These are phyloP conservation scores for Sisymbrium irio DNA, from an alignment of 345 rosid species.

Conservation along the genomic window DNA sequence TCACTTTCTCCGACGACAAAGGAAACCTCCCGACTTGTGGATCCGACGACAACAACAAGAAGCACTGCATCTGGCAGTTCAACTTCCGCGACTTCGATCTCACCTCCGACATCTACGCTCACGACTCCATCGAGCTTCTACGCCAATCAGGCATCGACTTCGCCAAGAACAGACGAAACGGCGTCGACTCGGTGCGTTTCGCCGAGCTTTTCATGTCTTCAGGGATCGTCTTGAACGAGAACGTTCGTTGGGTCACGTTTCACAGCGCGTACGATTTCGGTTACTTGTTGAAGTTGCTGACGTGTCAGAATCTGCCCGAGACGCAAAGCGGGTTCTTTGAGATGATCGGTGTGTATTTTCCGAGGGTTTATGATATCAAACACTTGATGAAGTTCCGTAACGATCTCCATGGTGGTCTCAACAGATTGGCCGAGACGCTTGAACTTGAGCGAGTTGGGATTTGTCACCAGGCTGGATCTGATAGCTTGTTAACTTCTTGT, in stretches of 20 bases:
- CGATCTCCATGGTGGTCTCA: slow-evolving; percentile 75
- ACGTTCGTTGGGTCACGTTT: slow-evolving; percentile 75
- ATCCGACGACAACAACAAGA: slow-evolving; percentile 49
- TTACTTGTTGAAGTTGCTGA: slow-evolving; percentile 67
- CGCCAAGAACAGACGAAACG: slow-evolving; percentile 48
- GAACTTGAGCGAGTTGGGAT: slow-evolving; percentile 67
- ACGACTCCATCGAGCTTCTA: slow-evolving; percentile 63
- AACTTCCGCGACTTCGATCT: slow-evolving; percentile 64
- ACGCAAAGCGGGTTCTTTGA: slow-evolving; percentile 48
- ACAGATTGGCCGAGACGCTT: slow-evolving; percentile 67
- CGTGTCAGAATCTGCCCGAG: slow-evolving; percentile 56
- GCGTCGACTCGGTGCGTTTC: slow-evolving; percentile 50
- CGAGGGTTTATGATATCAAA: slow-evolving; percentile 61
- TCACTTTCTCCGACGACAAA: slow-evolving; percentile 60
- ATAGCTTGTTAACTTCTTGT: slow-evolving; percentile 75
- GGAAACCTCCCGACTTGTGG: slow-evolving; percentile 71
- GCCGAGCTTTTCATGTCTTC: slow-evolving; percentile 73
- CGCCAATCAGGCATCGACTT: slow-evolving; percentile 67
- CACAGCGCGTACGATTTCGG: slow-evolving; percentile 84
- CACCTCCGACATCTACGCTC: slow-evolving; percentile 51
- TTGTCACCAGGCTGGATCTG: slow-evolving; percentile 83
- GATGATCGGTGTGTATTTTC: slow-evolving; percentile 56
- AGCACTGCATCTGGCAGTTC: slow-evolving; percentile 73
- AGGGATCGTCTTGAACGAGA: slow-evolving; percentile 67
- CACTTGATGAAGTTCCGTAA: slow-evolving; percentile 71